phyloP scores from a whole-genome alignment of 2,329 filamentous ascomycete species.

The Dissoconium aciculare region DNA sequence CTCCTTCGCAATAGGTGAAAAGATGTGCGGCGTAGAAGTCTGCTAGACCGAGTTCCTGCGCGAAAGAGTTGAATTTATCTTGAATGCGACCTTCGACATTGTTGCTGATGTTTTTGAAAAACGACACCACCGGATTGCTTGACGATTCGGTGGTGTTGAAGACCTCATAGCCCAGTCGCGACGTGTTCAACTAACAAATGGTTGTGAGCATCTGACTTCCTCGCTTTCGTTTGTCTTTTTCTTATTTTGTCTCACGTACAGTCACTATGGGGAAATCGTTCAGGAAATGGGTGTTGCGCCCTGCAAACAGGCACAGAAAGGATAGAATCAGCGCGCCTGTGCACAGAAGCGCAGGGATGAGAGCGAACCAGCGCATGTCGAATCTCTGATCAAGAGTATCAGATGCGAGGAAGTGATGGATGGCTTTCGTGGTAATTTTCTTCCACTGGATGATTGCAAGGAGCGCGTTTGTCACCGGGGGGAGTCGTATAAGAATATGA shows the following conservation, averaged over 20 bases:
- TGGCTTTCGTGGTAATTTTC: too few species aligned
- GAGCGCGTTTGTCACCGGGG: too few species aligned
- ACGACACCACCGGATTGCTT: constrained; percentile 3
- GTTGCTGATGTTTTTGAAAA: constrained; percentile 21
- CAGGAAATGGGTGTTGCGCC: constrained; percentile 39
- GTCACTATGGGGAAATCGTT: constrained; percentile 43
- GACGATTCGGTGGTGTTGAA: constrained; percentile 14
- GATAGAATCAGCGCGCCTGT: constrained; percentile 42
- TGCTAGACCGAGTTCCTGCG: constrained; percentile 37
- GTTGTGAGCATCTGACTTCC: too few species aligned
- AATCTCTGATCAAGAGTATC: too few species aligned
- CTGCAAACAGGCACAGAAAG: constrained; percentile 47
- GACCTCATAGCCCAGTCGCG: constrained; percentile 33
- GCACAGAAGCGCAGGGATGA: constrained; percentile 25
- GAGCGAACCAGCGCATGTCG: constrained; percentile 14
- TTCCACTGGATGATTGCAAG: too few species aligned
- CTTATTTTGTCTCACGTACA: constrained; percentile 25
- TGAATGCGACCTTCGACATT: constrained; percentile 28
- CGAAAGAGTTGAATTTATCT: constrained; percentile 28
- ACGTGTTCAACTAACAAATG: constrained; percentile 38
- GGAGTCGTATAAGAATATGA: too few species aligned
- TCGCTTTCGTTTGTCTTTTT: too few species aligned
- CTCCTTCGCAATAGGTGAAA: constrained; percentile 43
- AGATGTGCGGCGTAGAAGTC: constrained; percentile 49
- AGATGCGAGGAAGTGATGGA: too few species aligned